Base-by-base conservation (phyloP, 1,284 basidiomycete species). In the Ganoderma multipileum region DNA sequence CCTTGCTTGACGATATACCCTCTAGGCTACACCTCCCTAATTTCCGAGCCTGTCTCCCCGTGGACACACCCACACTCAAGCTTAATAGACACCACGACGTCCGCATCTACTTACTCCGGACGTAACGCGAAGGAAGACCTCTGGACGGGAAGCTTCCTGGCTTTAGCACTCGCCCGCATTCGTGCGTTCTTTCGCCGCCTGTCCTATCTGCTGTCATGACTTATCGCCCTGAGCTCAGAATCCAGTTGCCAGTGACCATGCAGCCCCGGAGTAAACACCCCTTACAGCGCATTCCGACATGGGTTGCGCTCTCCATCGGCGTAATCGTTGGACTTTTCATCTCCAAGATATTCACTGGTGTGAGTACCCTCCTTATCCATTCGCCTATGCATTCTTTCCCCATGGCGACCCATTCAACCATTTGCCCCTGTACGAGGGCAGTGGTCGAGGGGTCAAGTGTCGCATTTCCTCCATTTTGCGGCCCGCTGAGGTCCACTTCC, bases 281-380 rank as follows among this genome's bases (percentile, higher is more conserved):
- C n/a, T 69, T 80, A 33, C 69, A 72, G 54, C 72, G 76, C 33
- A 70, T 80, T 39, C 79, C 79, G n/a, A 78, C 79, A 72, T 80
- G 77, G 78, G 72, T 89, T 38, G 89, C 89, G 6, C 77, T 94
- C 54, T 79, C 85, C 59, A 77, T 94, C 69, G 93, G 92, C 61
- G 79, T 94, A 28, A 74, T 91, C 57, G 79, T 91, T 57, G 92
- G 92, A n/a, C 80, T 92, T 58, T 71, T 91, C 58, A 79, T 93
- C 62, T 86, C 91, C 18, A 83, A 86, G 44, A 71, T 88, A 6
- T 76, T 91, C 70, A 75, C 79, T 1, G 67, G 75, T 42, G 77
- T 77, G 71, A 78, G 76, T 75, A 20, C 2, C 52, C 28, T 4
- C 9, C 52, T 33, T 12, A 8, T 55, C 28, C 23, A 55, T 6